Conservation (phyloP, 2,329 filamentous ascomycete genomes). For the Blastomyces gilchristii region DNA sequence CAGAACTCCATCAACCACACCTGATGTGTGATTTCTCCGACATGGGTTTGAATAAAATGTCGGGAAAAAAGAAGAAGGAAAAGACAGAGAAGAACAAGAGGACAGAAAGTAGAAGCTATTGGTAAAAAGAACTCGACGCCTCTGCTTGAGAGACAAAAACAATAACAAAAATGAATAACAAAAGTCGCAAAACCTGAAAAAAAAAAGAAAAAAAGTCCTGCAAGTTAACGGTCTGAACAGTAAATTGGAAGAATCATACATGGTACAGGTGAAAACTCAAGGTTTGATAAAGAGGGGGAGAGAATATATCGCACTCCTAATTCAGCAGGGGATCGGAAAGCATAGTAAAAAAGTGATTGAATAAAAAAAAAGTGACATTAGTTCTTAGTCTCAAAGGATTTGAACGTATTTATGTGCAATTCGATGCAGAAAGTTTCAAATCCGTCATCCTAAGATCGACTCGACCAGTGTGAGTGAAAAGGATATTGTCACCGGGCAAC, state of each 20-base stretch:
- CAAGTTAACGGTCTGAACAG: not conserved
- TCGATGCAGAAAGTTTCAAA: not conserved
- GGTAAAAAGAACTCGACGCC: not conserved
- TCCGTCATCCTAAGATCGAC: not conserved
- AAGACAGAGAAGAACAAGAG: slow-evolving; percentile 10
- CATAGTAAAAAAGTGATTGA: not conserved
- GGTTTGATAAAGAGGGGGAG: not conserved
- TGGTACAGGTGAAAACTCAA: not conserved
- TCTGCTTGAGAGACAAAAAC: slow-evolving; percentile 4
- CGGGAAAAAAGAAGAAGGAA: slow-evolving; percentile 1
- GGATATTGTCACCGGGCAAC: not conserved
- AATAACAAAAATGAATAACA: slow-evolving; percentile 9
- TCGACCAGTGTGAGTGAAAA: not conserved
- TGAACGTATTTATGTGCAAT: not conserved
- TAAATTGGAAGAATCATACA: slow-evolving; percentile 1
- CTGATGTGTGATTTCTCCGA: not conserved
- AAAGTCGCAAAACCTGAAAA: not conserved
- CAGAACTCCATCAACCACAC: slow-evolving; percentile 5
- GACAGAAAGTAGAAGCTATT: not conserved
- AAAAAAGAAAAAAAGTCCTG: slow-evolving; percentile 6
- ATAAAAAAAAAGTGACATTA: not conserved
- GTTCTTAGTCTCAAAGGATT: not conserved
- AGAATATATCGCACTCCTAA: slow-evolving; percentile 4
- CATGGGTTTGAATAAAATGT: not conserved
- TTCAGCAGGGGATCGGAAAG: slow-evolving; percentile 5